These are phyloP conservation scores for Apophysomyces ossiformis DNA, from an alignment of 371 early-diverging fungal species.

Conservation along the genomic window DNA sequence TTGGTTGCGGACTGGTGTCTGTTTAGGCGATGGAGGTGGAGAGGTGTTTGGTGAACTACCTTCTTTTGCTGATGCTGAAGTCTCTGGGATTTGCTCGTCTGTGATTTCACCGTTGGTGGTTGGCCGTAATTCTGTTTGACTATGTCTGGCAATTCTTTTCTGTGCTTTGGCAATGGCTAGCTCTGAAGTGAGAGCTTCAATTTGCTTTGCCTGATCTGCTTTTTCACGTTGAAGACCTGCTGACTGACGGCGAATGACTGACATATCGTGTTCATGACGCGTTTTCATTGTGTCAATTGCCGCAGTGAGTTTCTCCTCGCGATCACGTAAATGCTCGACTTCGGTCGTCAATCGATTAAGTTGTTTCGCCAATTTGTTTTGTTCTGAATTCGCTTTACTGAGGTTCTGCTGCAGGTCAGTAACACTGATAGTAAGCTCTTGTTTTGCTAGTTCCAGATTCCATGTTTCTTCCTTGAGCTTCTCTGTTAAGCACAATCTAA, in stretches of 20 bases:
- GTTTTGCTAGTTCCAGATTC: conserved; percentile 65
- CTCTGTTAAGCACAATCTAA: conserved; percentile 33
- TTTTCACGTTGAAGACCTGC: conserved; percentile 69
- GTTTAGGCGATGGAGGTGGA: conserved; percentile 26
- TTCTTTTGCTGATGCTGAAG: conserved; percentile 13
- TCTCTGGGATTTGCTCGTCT: conserved; percentile 15
- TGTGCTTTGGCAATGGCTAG: conserved; percentile 52
- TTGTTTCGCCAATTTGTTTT: conserved; percentile 57
- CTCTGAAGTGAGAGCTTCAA: conserved; percentile 64
- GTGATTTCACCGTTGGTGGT: background rate
- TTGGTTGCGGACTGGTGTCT: conserved; percentile 31
- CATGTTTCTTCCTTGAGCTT: conserved; percentile 64
- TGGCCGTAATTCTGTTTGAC: conserved; percentile 13
- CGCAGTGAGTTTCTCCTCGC: conserved; percentile 61
- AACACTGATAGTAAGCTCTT: conserved; percentile 58
- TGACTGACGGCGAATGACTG: conserved; percentile 58
- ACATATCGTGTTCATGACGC: conserved; percentile 72
- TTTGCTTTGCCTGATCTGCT: conserved; percentile 53
- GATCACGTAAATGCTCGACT: conserved; percentile 65
- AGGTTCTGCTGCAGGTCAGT: conserved; percentile 57
- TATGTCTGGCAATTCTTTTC: conserved; percentile 22
- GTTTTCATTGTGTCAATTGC: conserved; percentile 58
- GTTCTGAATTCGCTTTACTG: conserved; percentile 56
- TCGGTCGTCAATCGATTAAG: conserved; percentile 60
- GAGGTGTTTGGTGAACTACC: conserved; percentile 1